These are phyloP conservation scores for Marasmius tenuissimus DNA, from an alignment of 1,284 basidiomycete species.

Conservation along the genomic window DNA sequence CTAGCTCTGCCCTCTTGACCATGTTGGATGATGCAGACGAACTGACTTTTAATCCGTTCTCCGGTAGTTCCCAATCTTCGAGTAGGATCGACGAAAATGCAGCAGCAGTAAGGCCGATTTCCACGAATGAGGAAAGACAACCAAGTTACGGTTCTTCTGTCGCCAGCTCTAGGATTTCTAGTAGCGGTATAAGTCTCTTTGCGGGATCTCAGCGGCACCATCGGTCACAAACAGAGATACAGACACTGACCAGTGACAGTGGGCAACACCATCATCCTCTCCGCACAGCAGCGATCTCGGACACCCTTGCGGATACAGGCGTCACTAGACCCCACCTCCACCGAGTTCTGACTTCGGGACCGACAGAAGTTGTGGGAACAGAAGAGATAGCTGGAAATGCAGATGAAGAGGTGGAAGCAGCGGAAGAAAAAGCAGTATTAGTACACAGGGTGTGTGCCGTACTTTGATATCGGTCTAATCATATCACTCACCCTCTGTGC, in stretches of 20 bases:
- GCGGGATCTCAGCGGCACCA: neutral
- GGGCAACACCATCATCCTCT: conserved; percentile 11
- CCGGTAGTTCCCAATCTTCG: conserved; percentile 13
- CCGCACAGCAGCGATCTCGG: conserved; percentile 5
- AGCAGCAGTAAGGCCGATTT: conserved; percentile 19
- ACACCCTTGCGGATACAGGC: conserved; percentile 4
- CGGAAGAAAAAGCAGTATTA: conserved; percentile 48
- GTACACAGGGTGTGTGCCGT: conserved; percentile 48
- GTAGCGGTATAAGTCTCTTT: neutral
- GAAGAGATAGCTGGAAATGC: conserved; percentile 17
- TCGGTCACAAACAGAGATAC: neutral
- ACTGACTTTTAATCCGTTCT: conserved; percentile 29
- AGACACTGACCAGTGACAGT: neutral
- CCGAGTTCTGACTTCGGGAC: conserved; percentile 33
- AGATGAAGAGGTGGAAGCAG: conserved; percentile 15
- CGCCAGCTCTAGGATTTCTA: conserved; percentile 14
- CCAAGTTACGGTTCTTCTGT: neutral
- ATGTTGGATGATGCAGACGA: neutral
- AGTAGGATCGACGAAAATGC: neutral
- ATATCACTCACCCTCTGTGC: neutral
- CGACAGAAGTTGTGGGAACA: conserved; percentile 26
- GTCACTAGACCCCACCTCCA: conserved; percentile 45
- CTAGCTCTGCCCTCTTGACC: too few relatives aligned
- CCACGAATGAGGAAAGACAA: conserved; percentile 7
- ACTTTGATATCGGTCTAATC: neutral